Base-by-base conservation (phyloP, 2,329 filamentous ascomycete genomes). In the Apiospora pterosperma region DNA sequence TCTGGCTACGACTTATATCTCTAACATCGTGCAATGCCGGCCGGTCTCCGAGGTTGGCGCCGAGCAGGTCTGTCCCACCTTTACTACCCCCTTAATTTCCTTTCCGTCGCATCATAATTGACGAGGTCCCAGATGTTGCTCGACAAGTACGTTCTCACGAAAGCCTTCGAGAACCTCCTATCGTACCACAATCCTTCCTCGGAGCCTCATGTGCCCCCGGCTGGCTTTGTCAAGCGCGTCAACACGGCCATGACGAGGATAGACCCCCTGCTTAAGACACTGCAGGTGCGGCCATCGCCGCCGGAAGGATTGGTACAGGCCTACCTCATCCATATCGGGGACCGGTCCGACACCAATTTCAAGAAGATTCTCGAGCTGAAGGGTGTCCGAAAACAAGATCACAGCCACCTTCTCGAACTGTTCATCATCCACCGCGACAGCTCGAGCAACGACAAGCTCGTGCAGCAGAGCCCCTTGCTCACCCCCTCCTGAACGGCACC, bases 361-460 rank as follows among this genome's bases (percentile, higher is more conserved):
- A 90, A 90, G 75, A 98, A 97, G 80, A 91, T 99, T 66, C 88
- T 99, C 58, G 96, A 99, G 61, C 85, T 99, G 68, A 99, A 99
- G 78, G 96, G 96, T 59, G 90, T 99, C 66, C 87, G 90, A 67
- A 95, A 93, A 74, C 83, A 87, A 66, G 96, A 99, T 67, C 92
- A 97, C 73, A 80, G 85, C 3, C 88, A 92, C 67, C 88, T 98
- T 2, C 80, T 97, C 38, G 96, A 99, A 76, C 84, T 98, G 4
- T 98, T 97, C 80, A 78, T 78, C 52, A 84, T 90, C 62, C 92
- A 97, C 74, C 88, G 93, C 58, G 94, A 97, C 76, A 88, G 92
- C 8, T 82, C 86, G 55, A 82, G 84, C 42, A 89, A 92, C 69
- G 89, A 90, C 36, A 89, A 88, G 70, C 83, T 97, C 2, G 87